A percentile compares a stretch with the other conserved stretches of the same genome.
phyloP scores from a whole-genome alignment of 2,329 filamentous ascomycete species.

The Hymenoscyphus repandus region DNA sequence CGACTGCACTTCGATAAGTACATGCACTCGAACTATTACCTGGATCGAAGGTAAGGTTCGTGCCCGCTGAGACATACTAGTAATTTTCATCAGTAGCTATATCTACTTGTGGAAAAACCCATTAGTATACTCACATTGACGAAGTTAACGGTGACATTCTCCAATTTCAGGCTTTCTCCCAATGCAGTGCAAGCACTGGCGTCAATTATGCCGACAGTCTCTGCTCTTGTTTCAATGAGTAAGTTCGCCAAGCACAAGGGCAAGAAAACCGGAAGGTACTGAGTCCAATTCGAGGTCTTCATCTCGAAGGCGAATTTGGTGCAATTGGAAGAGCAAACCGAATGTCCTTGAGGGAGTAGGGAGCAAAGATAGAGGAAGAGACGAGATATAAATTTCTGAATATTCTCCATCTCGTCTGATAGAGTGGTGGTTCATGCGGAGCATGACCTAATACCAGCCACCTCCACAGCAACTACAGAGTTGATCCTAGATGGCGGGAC shows the following conservation, averaged over 20 bases:
- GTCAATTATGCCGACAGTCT: not conserved
- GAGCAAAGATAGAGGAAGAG: too few relatives aligned
- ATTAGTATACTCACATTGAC: not conserved
- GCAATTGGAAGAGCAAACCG: too few relatives aligned
- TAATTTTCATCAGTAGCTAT: not conserved
- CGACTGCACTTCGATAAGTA: not conserved
- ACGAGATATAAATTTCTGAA: too few relatives aligned
- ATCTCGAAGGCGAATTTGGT: too few relatives aligned
- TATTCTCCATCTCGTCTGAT: too few relatives aligned
- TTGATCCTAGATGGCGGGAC: too few relatives aligned
- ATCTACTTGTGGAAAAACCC: not conserved
- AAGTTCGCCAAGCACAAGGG: not conserved
- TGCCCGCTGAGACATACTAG: conserved; percentile 1
- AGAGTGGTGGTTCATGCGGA: too few relatives aligned
- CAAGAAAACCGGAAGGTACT: not conserved
- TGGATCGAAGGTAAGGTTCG: not conserved
- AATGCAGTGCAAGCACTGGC: not conserved
- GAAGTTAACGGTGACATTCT: conserved; percentile 5
- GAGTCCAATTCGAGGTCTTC: too few relatives aligned
- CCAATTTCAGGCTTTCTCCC: not conserved
- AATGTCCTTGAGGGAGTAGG: too few relatives aligned
- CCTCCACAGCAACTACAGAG: too few relatives aligned
- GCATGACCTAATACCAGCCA: too few relatives aligned
- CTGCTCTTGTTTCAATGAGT: not conserved
- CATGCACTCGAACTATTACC: not conserved